Evolutionary conservation across 2,329 filamentous ascomycete species (phyloP), one percentile per base, ranked within the genome.

Genomic region (Neodidymelliopsis sp.): DNA sequence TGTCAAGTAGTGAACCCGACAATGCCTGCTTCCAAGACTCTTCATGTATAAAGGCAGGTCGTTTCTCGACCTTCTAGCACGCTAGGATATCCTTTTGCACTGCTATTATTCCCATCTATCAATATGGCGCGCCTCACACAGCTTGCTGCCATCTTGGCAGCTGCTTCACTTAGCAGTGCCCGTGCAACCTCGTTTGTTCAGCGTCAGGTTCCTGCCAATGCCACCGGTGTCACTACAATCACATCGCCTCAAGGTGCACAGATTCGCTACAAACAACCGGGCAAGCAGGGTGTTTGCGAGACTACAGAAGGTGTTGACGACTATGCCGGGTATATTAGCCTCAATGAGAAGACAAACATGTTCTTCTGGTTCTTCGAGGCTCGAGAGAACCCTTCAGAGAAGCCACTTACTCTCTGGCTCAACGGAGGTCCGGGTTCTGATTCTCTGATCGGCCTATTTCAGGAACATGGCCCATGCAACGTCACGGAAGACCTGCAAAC

Each of bases 371-470:
- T 78, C 54, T 80, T 79, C 40, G 76, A 79, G 55, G 70, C 76
- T 4, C 70, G 78, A 13, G 72, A 78, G 31, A 73, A 77, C 45
- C 77, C 69, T 0, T 50, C 49, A 4, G 60, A 71, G 22, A 67
- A 66, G 36, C 69, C 69, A 3, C 50, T 70, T 42, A 81, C 79
- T 0, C 47, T 71, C 8, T 83, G 80, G 80, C 67, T 82, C 40
- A 82, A 81, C 47, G 80, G 80, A 15, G 80, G 79, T 0, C 79
- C 79, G 0, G 82, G 82, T 1, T 75, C 71, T 12, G 77, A 79
- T 51, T 81, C 77, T 8, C 71, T 84, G 62, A 80, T 84, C 49
- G 81, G 82, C 1, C 62, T 85, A 2, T 84, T 84, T 52, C 75
- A 82, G 40, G 67, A 66, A 35, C 56, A 62, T 37, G 61, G 61